Base-by-base conservation (phyloP, 1,284 basidiomycete genomes). In the Sutorius eximius region DNA sequence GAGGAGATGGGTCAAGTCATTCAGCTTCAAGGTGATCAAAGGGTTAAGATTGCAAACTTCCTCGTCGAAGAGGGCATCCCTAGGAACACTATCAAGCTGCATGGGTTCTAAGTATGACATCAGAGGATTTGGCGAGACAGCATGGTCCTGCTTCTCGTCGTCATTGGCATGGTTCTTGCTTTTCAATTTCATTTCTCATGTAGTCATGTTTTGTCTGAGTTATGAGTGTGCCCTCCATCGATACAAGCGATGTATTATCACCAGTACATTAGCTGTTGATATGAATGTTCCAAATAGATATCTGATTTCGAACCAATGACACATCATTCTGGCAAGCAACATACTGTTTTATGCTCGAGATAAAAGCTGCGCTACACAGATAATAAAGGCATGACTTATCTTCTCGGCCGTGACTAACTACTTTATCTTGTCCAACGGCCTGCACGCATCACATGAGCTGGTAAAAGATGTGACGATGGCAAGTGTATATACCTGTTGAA, bases 11-110 rank as follows among this genome's bases (percentile, higher is more conserved):
- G 97, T 56, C 85, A 96, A 77, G 93, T 99, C 71, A 95, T 99
- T 72, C 97, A 99, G 79, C 87, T 99, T 64, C 97, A 99, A 76
- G 97, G 97, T 63, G 97, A 99, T 77, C 97, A 99, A 77, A 87
- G 97, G 60, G 73, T 82, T 72, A 93, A 96, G 83, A 95, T 97
- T 68, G 85, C 85, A 65, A 82, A 80, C 57, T 96, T 97, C 82
- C 85, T 98, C 60, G 80, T 82, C 61, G 86, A 90, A 60, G 84
- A 90, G 65, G 90, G 87, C 54, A 80, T 92, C 51, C 79, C 85
- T 45, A 87, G 80, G 75, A 70, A 74, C 62, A 87, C 82, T 49
- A 91, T 92, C 79, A 93, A 92, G 78, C 75, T 93, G 53, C 91
- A 94, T 77, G 91, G 91, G 62, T 93, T 93, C 84, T 94, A 58